Base-by-base conservation (phyloP, 1,139 yeast genomes). In the Chernovozyma sophiae-reginae region DNA sequence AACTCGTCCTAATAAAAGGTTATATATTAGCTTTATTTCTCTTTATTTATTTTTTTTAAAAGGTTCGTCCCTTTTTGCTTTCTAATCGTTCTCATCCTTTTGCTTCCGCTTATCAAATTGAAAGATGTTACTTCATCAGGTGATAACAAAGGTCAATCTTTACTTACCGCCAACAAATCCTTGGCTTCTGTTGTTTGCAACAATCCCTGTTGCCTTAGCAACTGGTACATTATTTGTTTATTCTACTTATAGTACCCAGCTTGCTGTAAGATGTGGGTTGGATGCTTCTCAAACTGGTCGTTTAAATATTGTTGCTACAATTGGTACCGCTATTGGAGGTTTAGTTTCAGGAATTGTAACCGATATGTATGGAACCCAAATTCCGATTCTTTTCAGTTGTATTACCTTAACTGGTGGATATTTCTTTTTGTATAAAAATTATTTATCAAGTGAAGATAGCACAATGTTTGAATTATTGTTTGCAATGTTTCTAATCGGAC, bases 141-240 rank as follows among this genome's bases (percentile, higher is more conserved):
- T 42, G 15, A 47, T 53, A 24, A 41, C 45, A 29, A 29, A 25
- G n/a, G 28, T 59, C 6, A 59, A 60, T 35, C 32, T 36, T 20
- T 52, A 47, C 33, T 47, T 60, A 10, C 65, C 65, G 2, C 27
- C 40, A 14, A 59, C 65, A 2, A 59, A 58, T 38, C 58, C 49
- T 32, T 60, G 65, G 65, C 38, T 53, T n/a, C 46, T 48, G 6
- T 43, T 60, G 23, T 29, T 43, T 2, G 48, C 59, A 15, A 51
- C 65, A 5, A 44, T 62, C 5, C 67, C 67, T 0, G 66, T 62
- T 16, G 58, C 66, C 1, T 43, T 62, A 15, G 51, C 67, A 0
- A 49, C 65, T 23, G 68, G 68, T 4, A 60, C 67, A 0, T 37
- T 62, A 11, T 62, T 62, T 44, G 65, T 62, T 8, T 61, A 51